Evolutionary conservation across 2,329 filamentous ascomycete species (phyloP).

Genomic region (Dothideomycetidae sp.): DNA sequence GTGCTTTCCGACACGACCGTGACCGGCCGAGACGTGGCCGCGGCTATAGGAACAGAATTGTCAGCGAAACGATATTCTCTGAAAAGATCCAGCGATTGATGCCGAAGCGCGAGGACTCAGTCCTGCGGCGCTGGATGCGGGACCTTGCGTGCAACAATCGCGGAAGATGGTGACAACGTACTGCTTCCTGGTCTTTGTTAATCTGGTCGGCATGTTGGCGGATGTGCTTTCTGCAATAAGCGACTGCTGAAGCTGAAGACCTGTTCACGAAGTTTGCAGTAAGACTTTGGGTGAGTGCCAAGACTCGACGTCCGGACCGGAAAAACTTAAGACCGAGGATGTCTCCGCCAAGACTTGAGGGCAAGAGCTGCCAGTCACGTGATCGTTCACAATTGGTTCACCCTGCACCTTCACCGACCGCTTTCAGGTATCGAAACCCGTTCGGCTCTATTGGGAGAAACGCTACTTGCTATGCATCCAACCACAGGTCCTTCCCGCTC

Average conservation of each 20-base stretch:
- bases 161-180: constrained; percentile 33
- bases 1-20: constrained; percentile 98
- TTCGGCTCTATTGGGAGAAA: background rate
- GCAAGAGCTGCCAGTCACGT: too few species aligned
- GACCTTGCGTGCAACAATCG: too few species aligned
- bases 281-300: constrained; percentile 1
- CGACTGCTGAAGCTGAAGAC: constrained; percentile 5
- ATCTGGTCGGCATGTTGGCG: constrained; percentile 58
- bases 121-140: too few species aligned
- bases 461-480: constrained; percentile 2
- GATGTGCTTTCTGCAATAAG: constrained; percentile 13
- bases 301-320: constrained; percentile 2
- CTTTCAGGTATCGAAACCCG: too few species aligned
- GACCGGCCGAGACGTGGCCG: constrained; percentile 95
- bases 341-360: too few species aligned
- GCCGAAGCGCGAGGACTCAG: too few species aligned
- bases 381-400: too few species aligned
- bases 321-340: constrained; percentile 5
- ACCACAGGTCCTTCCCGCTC: background rate
- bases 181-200: constrained; percentile 66
- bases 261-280: background rate
- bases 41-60: constrained; percentile 44
- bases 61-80: constrained; percentile 1
- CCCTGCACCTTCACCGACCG: too few species aligned
- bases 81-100: too few species aligned